Conservation (phyloP, 148 eudicot genomes). For the Rhododendron mucronatum region DNA sequence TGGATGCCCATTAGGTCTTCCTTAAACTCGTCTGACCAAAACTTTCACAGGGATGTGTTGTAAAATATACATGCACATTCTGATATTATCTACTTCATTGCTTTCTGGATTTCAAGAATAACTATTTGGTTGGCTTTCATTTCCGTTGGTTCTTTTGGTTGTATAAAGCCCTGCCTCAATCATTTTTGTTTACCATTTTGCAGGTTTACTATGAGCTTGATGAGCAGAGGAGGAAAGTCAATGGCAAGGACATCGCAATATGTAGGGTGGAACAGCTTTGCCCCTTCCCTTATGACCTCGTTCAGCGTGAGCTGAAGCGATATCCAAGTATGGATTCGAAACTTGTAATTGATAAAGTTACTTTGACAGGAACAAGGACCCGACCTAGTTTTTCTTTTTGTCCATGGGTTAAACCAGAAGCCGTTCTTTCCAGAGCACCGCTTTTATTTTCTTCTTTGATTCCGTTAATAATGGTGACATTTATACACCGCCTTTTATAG, state of each 20-base stretch:
- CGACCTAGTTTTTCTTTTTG: neutral
- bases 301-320: conserved; percentile 79
- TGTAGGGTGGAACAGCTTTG: conserved; percentile 92
- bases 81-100: neutral
- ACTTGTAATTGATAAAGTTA: neutral
- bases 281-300: conserved; percentile 90
- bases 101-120: neutral
- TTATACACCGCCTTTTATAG: neutral
- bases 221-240: conserved; percentile 58
- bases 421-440: neutral
- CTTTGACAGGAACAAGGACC: neutral
- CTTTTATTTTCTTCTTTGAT: no score
- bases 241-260: conserved; percentile 67
- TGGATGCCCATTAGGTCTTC: neutral
- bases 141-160: neutral
- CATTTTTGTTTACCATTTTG: conserved; percentile 15
- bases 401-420: neutral
- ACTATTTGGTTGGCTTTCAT: neutral
- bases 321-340: conserved; percentile 74
- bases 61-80: neutral
- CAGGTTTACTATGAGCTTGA: conserved; percentile 95
- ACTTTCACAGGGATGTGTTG: neutral
- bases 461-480: neutral
- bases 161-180: neutral
- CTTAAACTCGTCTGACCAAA: neutral